phyloP scores from a whole-genome alignment of 257 asterid species.

The Solanum dulcamara region DNA sequence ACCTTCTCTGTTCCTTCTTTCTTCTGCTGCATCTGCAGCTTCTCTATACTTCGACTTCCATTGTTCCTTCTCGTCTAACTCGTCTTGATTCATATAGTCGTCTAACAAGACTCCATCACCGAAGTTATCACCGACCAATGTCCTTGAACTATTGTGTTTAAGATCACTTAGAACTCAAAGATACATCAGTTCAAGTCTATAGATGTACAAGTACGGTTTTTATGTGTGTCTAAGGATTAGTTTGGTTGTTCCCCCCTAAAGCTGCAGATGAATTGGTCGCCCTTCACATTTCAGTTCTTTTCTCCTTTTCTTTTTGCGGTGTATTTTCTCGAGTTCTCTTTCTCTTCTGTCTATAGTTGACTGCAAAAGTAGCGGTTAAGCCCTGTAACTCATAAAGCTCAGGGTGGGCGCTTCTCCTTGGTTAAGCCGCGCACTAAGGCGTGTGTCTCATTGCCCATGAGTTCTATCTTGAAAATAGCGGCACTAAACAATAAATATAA shows the following conservation, averaged over 20 bases:
- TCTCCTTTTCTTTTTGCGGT: not conserved
- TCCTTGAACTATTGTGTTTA: not conserved
- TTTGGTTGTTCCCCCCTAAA: not conserved
- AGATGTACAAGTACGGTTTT: not conserved
- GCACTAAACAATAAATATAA: not conserved
- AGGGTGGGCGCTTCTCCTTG: not conserved
- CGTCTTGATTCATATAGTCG: too few species aligned
- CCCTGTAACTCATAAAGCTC: not conserved
- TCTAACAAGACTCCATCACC: too few species aligned
- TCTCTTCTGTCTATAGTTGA: not conserved
- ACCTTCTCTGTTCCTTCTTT: too few species aligned
- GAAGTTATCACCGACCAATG: too few species aligned
- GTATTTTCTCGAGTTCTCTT: not conserved
- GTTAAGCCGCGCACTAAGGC: not conserved
- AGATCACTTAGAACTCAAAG: not conserved
- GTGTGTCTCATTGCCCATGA: not conserved
- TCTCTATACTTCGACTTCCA: too few species aligned
- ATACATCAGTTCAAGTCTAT: not conserved
- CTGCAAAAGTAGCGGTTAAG: not conserved
- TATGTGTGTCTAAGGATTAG: not conserved
- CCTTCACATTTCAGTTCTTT: not conserved
- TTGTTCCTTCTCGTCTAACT: too few species aligned
- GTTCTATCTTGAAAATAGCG: not conserved
- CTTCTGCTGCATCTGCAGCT: too few species aligned
- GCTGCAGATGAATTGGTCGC: not conserved